Evolutionary conservation across 768 basidiomycete species (phyloP), one percentile per base, ranked within the genome.

Genomic region (Macrolepiota albuminosa): DNA sequence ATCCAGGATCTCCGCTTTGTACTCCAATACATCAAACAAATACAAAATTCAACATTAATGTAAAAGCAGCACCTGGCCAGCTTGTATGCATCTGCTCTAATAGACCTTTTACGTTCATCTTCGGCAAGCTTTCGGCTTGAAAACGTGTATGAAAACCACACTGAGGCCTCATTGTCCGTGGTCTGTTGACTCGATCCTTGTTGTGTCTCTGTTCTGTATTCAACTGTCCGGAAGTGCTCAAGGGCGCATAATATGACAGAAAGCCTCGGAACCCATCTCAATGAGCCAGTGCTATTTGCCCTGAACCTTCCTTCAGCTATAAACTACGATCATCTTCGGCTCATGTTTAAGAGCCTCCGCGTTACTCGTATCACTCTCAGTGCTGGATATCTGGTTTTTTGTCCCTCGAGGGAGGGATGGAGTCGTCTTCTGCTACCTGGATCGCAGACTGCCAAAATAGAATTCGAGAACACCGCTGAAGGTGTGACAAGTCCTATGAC

Each of bases 361-460:
- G 53, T 54, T 31, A 39, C 53, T 13, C 53, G 39, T 31, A 54
- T 54, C 26, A 54, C 53, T 40, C 39, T 54, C 26, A 54, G 53
- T 18, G 39, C 53, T 31, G 39, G 26, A 31, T 40, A 54, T 40
- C 39, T 40, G 39, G 18, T 54, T 40, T 29, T 29, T n/a, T 40
- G 24, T 21, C 52, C 52, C 13, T 40, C 39, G 2, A 29, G 24
- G 26, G 26, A 54, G 4, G 53, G 53, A 40, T 54, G 53, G 39
- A 54, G 53, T 40, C 53, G 26, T 40, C 53, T 54, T 40, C 26
- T 54, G 26, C 7, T 54, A 37, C 29, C 39, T 54, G 53, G 37
- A 40, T 40, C 4, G 18, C 53, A 54, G 40, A 40, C 53, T 31
- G 53, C 39, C 26, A 54, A 54, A 40, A 40, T 54, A 54, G 53